Evolutionary conservation across 140 eudicot species (phyloP), one percentile per base, ranked within the genome.

Genomic region (Bidens hawaiensis): DNA sequence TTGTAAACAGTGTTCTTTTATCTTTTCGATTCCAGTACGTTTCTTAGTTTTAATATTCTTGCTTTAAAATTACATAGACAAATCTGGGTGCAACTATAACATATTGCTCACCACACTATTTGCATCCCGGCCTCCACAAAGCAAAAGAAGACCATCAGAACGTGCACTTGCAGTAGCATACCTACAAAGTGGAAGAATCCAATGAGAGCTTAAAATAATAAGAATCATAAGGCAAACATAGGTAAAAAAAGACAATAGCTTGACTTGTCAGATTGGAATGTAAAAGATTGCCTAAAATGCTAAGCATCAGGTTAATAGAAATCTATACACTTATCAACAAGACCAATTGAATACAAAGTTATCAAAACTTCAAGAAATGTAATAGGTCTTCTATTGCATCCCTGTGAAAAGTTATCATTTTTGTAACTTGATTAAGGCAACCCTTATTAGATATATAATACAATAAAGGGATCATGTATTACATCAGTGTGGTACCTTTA

Each of bases 101-200:
- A 31, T 31, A 56, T 43, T 21, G 72, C 90, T 83, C 71, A 93
- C 99, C 89, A 93, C 96, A 62, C 99, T 93, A 73, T 82, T 93
- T 17, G 96, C 99, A 79, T 93, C 99, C 76, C 99, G 79, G 70
- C 99, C 99, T 64, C 99, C 99, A 77, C 99, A 93, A 56, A 93
- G 99, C 70, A 93, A 79, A 76, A 93, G 99, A 75, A 93, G 99
- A 52, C 99, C 99, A 77, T 93, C 99, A 27, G 99, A 93, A 8
- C 99, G 96, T 54, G 99, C 99, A 82, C 99, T 93, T 73, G 99
- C 99, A 68, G 99, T 93, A 41, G 99, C 99, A 83, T 93, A 93
- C 99, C 99, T 93, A 66, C 62, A 69, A 63, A 55, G 51, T 28
- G 26, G 48, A 62, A 65, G 5, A 25, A 67, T 36, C 41, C 55